Base-by-base conservation (phyloP, 352 stramenopile genomes). In the Phytophthora boehmeriae region DNA sequence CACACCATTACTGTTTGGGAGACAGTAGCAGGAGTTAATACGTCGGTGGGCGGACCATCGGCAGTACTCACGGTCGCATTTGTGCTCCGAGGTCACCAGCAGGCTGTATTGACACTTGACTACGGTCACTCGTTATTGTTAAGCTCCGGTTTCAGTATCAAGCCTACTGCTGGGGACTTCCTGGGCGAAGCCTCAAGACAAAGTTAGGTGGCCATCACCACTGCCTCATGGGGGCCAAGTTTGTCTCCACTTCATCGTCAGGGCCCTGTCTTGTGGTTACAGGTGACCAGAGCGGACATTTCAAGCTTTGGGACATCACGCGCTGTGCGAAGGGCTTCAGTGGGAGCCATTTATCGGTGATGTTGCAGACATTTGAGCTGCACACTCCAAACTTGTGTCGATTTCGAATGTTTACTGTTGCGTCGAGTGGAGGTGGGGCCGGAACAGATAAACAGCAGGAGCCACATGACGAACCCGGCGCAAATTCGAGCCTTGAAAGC, bases 121-220 rank as follows among this genome's bases (percentile, higher is more conserved):
- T 92, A 79, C 30, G 54, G 61, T 20, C 63, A 89, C 19, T 69
- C 67, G 4, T 39, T 91, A 4, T 49, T 96, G 8, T 52, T 96
- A 8, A 92, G 76, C 54, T 88, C 72, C 5, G 88, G 86, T 0
- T 96, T 95, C 41, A 96, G 49, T 82, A 95, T 46, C 77, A 91
- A 59, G 83, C 85, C 5, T 90, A 90, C 23, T 88, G 85, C 54
- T 96, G 88, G 88, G 89, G 77, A 50, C 54, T 92, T 16, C 22
- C 73, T 1, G 73, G 71, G 32, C 62, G 74, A 27, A 66, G 63
- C 2, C 62, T 89, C 4, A 69, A 93, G 13, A 78, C 80, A 1
- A 86, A 73, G 20, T 43, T 93, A 13, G 66, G 60, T 14, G 88
- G 88, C 0, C 88, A 96, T 59, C 80, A 90, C 38, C 56, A 77